A percentile compares a stretch with the other conserved stretches of the same genome.
Conservation (phyloP, 2,329 filamentous ascomycete genomes). For the Didymella pomorum region DNA sequence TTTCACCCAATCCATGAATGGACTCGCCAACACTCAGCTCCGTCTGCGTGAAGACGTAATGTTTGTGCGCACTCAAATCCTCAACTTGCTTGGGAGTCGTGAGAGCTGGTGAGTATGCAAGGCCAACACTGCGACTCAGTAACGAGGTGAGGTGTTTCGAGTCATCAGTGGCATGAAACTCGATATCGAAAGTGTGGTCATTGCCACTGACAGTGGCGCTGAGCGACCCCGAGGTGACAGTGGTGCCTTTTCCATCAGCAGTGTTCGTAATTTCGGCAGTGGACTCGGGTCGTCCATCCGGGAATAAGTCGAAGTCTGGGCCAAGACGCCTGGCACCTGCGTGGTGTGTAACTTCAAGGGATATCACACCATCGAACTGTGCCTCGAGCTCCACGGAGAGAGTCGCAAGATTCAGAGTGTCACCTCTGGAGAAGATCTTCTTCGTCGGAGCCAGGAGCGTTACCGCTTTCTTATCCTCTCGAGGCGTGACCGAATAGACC, state of each 20-base stretch:
- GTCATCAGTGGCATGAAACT: slow-evolving; percentile 61
- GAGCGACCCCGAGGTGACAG: slow-evolving; percentile 60
- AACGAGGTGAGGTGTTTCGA: slow-evolving; percentile 64
- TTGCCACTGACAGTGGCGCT: slow-evolving; percentile 61
- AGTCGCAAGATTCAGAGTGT: slow-evolving; percentile 65
- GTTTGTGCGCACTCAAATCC: slow-evolving; percentile 57
- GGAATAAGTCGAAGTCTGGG: slow-evolving; percentile 67
- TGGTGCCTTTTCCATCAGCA: slow-evolving; percentile 54
- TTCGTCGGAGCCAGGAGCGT: slow-evolving; percentile 66
- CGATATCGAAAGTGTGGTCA: slow-evolving; percentile 63
- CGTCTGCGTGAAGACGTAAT: slow-evolving; percentile 57
- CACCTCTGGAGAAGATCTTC: slow-evolving; percentile 63
- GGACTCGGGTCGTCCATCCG: slow-evolving; percentile 57
- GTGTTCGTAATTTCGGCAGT: slow-evolving; percentile 52
- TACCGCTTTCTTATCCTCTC: slow-evolving; percentile 57
- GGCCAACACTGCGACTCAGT: slow-evolving; percentile 63
- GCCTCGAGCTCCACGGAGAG: slow-evolving; percentile 66
- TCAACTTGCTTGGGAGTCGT: slow-evolving; percentile 62
- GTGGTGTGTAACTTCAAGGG: slow-evolving; percentile 67
- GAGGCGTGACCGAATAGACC: slow-evolving; percentile 62
- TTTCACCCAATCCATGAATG: slow-evolving; percentile 77
- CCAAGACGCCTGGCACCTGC: slow-evolving; percentile 61
- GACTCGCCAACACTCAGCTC: slow-evolving; percentile 65
- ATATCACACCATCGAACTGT: slow-evolving; percentile 66
- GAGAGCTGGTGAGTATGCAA: slow-evolving; percentile 64